Conservation (phyloP, 2,329 filamentous ascomycete genomes). For the Sclerotinia sclerotiorum region DNA sequence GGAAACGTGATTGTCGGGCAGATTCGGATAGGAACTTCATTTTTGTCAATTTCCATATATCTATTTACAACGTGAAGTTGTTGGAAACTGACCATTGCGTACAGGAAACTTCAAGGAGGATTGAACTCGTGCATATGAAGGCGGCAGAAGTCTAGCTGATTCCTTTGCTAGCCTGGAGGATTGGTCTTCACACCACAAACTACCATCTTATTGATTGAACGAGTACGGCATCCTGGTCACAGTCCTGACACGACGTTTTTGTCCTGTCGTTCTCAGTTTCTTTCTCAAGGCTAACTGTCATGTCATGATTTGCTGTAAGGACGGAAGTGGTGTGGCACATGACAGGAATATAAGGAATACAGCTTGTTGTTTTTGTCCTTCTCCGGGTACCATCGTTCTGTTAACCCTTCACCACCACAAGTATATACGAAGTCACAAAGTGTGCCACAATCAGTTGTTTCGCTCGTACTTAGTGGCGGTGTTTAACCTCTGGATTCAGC, state of each 20-base stretch:
- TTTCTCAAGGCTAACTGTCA: not conserved
- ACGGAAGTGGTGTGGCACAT: not conserved
- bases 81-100: not conserved
- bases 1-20: not conserved
- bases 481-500: not conserved
- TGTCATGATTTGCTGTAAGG: not conserved
- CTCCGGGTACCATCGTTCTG: not conserved
- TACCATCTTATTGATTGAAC: not conserved
- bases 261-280: not conserved
- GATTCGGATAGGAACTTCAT: not conserved
- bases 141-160: constrained; percentile 13
- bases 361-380: not conserved
- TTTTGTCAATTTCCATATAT: not conserved
- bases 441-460: not conserved
- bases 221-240: not conserved
- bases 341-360: constrained; percentile 10
- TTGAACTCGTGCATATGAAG: not conserved
- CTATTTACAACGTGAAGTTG: not conserved
- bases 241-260: not conserved
- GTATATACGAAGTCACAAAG: not conserved
- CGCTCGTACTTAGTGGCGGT: not conserved
- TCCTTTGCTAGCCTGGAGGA: not conserved
- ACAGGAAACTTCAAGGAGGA: not conserved
- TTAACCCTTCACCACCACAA: not conserved
- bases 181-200: not conserved